These are phyloP conservation scores for Phaeolepiota aurea DNA, from an alignment of 768 basidiomycete species.

Conservation along the genomic window DNA sequence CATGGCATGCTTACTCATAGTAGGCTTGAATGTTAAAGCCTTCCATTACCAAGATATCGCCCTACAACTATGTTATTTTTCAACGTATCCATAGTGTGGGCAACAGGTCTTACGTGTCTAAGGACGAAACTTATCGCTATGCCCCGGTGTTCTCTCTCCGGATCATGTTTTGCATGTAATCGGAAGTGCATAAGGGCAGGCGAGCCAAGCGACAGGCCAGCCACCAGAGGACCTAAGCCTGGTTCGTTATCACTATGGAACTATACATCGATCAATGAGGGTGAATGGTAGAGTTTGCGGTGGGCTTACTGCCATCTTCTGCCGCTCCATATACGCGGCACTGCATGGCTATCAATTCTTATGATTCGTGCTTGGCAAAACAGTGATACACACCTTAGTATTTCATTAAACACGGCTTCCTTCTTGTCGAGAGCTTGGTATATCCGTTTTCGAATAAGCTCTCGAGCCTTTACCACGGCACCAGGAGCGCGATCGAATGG, in stretches of 20 bases:
- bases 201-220: conserved; percentile 71
- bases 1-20: conserved; percentile 49
- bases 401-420: conserved; percentile 56
- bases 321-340: conserved; percentile 79
- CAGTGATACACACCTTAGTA: conserved; percentile 53
- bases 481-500: conserved; percentile 50
- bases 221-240: conserved; percentile 66
- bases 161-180: conserved; percentile 28
- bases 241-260: conserved; percentile 76
- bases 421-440: conserved; percentile 29
- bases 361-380: no score
- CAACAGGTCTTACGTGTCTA: conserved; percentile 42
- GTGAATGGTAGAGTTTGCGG: no score
- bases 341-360: conserved; percentile 20
- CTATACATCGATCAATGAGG: conserved; percentile 33
- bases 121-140: conserved; percentile 49
- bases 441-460: conserved; percentile 51
- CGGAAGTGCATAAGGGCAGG: conserved; percentile 79
- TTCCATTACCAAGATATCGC: conserved; percentile 75
- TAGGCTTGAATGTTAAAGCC: conserved; percentile 55
- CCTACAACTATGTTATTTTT: conserved; percentile 27
- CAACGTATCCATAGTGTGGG: background rate
- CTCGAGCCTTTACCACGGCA: conserved; percentile 50
- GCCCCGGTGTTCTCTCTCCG: conserved; percentile 18
- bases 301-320: conserved; percentile 67